Evolutionary conservation across 2,329 filamentous ascomycete species (phyloP).

Genomic region (Aspergillus arachidicola): DNA sequence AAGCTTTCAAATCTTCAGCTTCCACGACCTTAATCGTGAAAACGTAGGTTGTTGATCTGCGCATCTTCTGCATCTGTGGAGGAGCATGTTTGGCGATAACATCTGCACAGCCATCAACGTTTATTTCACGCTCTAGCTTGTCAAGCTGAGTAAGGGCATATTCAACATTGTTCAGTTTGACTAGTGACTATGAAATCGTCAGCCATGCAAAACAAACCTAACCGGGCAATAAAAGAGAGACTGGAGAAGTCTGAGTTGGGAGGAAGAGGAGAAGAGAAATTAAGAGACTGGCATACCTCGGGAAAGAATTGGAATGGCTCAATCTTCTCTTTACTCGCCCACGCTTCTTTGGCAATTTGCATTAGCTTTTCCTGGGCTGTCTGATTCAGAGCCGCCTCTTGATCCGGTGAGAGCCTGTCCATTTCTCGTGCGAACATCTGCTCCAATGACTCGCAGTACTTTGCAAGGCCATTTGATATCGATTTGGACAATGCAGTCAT

Average conservation of each 20-base stretch:
- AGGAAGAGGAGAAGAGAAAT: background rate
- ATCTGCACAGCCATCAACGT: conserved; percentile 86
- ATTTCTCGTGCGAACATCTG: conserved; percentile 85
- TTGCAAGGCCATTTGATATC: conserved; percentile 77
- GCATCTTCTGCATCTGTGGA: conserved; percentile 66
- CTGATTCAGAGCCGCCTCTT: conserved; percentile 75
- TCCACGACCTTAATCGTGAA: conserved; percentile 99
- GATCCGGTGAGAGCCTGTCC: conserved; percentile 86
- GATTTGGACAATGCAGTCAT: conserved; percentile 91
- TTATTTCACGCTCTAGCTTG: conserved; percentile 83
- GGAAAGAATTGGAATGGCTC: conserved; percentile 97
- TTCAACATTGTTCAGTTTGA: conserved; percentile 97
- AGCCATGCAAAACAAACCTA: conserved; percentile 4
- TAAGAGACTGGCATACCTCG: conserved; percentile 61
- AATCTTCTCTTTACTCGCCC: conserved; percentile 86
- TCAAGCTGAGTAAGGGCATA: conserved; percentile 92
- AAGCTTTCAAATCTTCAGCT: conserved; percentile 96
- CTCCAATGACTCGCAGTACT: conserved; percentile 91
- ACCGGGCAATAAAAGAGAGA: background rate
- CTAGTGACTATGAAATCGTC: conserved; percentile 70
- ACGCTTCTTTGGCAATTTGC: conserved; percentile 90
- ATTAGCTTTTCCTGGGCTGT: conserved; percentile 91
- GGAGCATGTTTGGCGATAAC: conserved; percentile 76
- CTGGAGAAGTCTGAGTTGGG: background rate
- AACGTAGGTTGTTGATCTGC: conserved; percentile 82